Evolutionary conservation across 169 alveolate genomes (phyloP), one percentile per base, ranked within the genome.

Genomic region (Plasmodium gallinaceum): DNA sequence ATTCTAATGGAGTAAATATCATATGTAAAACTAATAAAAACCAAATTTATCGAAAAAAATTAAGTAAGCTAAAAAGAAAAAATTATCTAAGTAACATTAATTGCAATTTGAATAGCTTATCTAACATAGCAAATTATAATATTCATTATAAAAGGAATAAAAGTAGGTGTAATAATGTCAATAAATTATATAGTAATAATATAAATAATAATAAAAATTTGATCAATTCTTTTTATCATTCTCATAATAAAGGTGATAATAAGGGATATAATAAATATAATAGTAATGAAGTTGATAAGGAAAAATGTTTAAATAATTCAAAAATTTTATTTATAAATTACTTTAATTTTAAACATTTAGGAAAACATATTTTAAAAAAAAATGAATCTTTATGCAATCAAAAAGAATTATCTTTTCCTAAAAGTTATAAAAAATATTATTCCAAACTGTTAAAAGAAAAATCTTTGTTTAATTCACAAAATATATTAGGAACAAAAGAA

Each of bases 241-340:
- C 39, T 32, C 39, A 1, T 32, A 32, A 32, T 32, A 32, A 32
- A 32, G 39, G 39, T 32, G 39, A 4, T 32, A 32, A 32, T 32
- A 32, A 32, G 4, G 39, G 1, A 32, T 32, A 39, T 71, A 20
- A 32, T 43, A 71, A 71, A 24, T 12, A 48, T 7, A 71, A 39
- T 46, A 48, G 20, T 26, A 8, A 24, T 9, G 20, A 6, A 54
- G 12, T 16, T 6, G 22, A 54, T 10, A 64, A 64, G 26, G 10
- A 20, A 32, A 24, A 37, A 32, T 24, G 42, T 64, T 8, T 39
- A 64, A 64, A 24, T 3, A 12, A 24, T n/a, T 68, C 51, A 12
- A 61, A 75, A n/a, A 7, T 43, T 45, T 61, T 75, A 43, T 75
- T 75, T 51, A 75, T 75, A 43, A 75, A 75, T 52, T 52, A 60